Evolutionary conservation across 805 yeast genomes (phyloP).

Genomic region (Saccharomycopsis olivae): DNA sequence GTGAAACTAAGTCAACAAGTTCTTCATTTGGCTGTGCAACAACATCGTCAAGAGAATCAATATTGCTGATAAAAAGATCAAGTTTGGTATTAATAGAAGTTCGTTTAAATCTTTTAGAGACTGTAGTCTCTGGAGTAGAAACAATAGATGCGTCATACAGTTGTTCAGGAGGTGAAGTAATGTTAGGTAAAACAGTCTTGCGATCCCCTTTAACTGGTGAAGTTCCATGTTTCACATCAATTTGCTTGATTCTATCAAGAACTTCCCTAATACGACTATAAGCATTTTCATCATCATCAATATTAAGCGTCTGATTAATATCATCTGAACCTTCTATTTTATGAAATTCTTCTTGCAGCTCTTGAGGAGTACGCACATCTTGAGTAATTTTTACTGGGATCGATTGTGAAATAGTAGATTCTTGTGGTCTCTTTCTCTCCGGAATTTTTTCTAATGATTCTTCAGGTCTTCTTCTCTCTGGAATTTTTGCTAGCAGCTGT

Average conservation of each 20-base stretch:
- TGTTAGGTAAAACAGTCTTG: neutral
- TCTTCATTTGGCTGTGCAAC: constrained; percentile 6
- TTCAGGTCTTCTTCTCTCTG: neutral
- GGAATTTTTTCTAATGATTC: neutral
- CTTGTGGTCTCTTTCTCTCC: neutral
- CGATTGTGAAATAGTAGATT: neutral
- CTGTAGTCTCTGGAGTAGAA: constrained; percentile 1
- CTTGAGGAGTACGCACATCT: neutral
- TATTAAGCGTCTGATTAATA: constrained; percentile 1
- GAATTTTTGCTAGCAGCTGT: neutral
- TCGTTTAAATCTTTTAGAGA: constrained; percentile 9
- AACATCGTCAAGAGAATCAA: constrained; percentile 5
- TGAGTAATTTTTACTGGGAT: neutral
- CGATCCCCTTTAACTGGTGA: neutral
- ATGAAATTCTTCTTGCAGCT: neutral
- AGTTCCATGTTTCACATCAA: constrained; percentile 1
- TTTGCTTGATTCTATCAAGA: constrained; percentile 7
- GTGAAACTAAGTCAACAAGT: constrained; percentile 2
- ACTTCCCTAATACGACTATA: constrained; percentile 7
- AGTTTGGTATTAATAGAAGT: constrained; percentile 12
- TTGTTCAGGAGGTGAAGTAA: neutral
- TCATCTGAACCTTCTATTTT: neutral
- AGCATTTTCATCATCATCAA: constrained; percentile 6
- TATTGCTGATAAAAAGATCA: constrained; percentile 13
- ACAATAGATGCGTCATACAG: neutral